Evolutionary conservation across 768 basidiomycete genomes (phyloP).

Genomic region (Sarcodon aspratus): DNA sequence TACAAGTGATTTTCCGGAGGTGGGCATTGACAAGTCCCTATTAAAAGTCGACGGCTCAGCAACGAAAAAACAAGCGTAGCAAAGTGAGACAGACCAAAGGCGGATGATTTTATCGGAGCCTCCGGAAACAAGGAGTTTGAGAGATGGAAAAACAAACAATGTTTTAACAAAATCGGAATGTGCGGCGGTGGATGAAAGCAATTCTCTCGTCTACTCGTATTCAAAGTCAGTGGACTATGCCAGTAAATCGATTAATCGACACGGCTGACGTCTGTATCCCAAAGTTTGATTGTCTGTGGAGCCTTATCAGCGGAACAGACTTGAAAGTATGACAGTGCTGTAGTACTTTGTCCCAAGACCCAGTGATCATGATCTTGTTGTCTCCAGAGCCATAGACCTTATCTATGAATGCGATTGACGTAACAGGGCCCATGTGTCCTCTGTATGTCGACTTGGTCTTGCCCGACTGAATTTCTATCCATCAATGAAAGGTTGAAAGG

Average conservation of each 20-base stretch:
- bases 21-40: slow-evolving; percentile 55
- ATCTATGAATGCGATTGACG: slow-evolving; percentile 62
- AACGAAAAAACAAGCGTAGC: background rate
- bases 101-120: slow-evolving; percentile 85
- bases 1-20: slow-evolving; percentile 27
- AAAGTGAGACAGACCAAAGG: slow-evolving; percentile 55
- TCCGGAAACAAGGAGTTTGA: slow-evolving; percentile 66
- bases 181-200: slow-evolving; percentile 60
- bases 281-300: slow-evolving; percentile 70
- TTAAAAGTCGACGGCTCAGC: background rate
- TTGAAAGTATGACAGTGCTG: background rate
- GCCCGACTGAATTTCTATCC: slow-evolving; percentile 45
- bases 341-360: slow-evolving; percentile 84
- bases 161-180: slow-evolving; percentile 91
- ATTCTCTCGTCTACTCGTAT: slow-evolving; percentile 45
- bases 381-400: slow-evolving; percentile 25
- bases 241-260: slow-evolving; percentile 1
- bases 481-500: slow-evolving; percentile 3
- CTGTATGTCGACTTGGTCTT: slow-evolving; percentile 64
- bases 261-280: slow-evolving; percentile 58
- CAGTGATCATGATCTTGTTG: slow-evolving; percentile 60
- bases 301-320: slow-evolving; percentile 6
- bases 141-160: slow-evolving; percentile 56
- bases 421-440: slow-evolving; percentile 87
- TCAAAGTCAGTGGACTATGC: background rate